Evolutionary conservation across 2,329 filamentous ascomycete species (phyloP).

Genomic region (Trichoderma polysporum): DNA sequence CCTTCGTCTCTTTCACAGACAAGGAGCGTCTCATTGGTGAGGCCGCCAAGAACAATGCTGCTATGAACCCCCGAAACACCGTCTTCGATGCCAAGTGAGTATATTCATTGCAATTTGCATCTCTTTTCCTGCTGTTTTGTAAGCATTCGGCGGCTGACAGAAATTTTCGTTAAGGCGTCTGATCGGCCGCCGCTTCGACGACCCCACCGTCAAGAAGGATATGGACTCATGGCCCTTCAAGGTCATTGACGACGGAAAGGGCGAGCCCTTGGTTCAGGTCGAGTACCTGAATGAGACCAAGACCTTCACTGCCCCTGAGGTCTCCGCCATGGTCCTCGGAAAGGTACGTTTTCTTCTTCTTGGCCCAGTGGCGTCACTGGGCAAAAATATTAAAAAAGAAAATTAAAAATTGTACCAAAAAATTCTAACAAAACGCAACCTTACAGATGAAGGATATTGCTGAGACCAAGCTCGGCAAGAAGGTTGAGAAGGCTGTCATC

Average conservation of each 20-base stretch:
- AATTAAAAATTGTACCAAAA: neutral
- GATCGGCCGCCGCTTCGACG: slow-evolving; percentile 93
- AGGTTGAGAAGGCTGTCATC: slow-evolving; percentile 98
- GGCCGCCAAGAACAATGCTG: slow-evolving; percentile 99
- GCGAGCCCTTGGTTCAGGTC: slow-evolving; percentile 89
- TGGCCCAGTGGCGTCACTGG: neutral
- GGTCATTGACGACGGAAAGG: slow-evolving; percentile 77
- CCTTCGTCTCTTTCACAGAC: slow-evolving; percentile 98
- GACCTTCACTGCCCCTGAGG: slow-evolving; percentile 96
- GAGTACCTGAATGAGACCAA: slow-evolving; percentile 94
- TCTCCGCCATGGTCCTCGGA: slow-evolving; percentile 96
- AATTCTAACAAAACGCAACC: neutral
- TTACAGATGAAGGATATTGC: slow-evolving; percentile 98
- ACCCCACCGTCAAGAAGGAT: slow-evolving; percentile 98
- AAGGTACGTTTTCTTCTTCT: slow-evolving; percentile 63
- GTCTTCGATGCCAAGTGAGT: slow-evolving; percentile 98
- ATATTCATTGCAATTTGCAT: neutral
- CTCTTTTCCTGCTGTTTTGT: neutral
- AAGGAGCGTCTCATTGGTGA: slow-evolving; percentile 99
- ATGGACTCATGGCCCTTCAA: slow-evolving; percentile 99
- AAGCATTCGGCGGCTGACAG: slow-evolving; percentile 22
- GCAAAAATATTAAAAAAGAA: too few relatives aligned
- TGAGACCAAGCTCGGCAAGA: slow-evolving; percentile 97
- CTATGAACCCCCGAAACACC: slow-evolving; percentile 98
- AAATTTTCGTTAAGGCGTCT: slow-evolving; percentile 68